Base-by-base conservation (phyloP, 1,139 yeast species). In the Yamadazyma mexicana region DNA sequence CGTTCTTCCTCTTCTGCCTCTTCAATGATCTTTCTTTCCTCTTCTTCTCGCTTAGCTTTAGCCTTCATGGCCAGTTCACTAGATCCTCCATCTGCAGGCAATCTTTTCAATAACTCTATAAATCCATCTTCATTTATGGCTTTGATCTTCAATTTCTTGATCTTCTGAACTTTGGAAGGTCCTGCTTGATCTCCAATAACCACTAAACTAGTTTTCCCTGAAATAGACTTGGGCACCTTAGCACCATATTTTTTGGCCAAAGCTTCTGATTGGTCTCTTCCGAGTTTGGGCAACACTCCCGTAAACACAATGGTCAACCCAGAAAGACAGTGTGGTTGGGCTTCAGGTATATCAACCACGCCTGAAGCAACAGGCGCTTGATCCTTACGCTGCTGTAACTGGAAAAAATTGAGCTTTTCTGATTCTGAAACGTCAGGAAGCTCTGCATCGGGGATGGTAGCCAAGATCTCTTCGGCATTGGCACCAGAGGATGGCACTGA, bases 181-280 rank as follows among this genome's bases (percentile, higher is more conserved):
- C 99, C 99, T 1, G 98, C 98, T 50, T 92, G 97, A 37, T 79
- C 88, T 5, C 99, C 99, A 23, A 94, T 72, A 2, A 92, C 97
- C 5, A 92, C 96, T 34, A 89, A 72, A 27, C 88, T 79, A 0
- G 98, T 94, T 54, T 84, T 87, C 16, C 88, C 81, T 39, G 94
- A 86, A 23, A 92, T 85, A 0, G 96, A 78, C 48, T 87, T 80
- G 2, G 96, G 87, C 10, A 91, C 96, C 53, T 83, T 83, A n/a
- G 96, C 99, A 12, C 98, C 98, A 54, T 91, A 89, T 47, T 76
- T 73, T 53, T 87, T 83, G 4, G 96, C 96, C 18, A 87, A 58
- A 24, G 75, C 74, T 53, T 85, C 94, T 17, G 92, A 84, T 22
- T 79, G 81, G 1, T 78, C 83, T 47, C 99, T 76, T 45, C 87